Conservation (phyloP, 306 rosid genomes). For the Sesbania bispinosa region DNA sequence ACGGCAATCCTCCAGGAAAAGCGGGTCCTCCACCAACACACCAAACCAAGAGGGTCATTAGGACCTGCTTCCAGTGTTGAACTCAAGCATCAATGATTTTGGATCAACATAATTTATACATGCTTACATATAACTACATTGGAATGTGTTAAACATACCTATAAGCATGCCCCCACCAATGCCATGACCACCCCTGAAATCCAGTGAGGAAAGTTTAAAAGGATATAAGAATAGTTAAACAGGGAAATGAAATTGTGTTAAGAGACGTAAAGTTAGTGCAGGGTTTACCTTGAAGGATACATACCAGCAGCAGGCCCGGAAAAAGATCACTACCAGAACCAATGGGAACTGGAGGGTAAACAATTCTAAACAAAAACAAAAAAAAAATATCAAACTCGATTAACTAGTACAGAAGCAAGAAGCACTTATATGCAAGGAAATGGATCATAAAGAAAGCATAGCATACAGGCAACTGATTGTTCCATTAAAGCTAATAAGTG, state of each 20-base stretch:
- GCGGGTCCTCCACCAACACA: slow-evolving; percentile 47
- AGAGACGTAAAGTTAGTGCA: neutral
- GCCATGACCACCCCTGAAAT: slow-evolving; percentile 52
- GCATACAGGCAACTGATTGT: slow-evolving; percentile 7
- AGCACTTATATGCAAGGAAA: neutral
- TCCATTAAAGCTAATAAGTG: neutral
- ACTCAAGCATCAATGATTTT: slow-evolving; percentile 8
- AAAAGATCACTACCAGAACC: slow-evolving; percentile 58
- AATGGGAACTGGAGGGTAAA: slow-evolving; percentile 44
- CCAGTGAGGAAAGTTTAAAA: neutral
- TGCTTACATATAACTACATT: neutral
- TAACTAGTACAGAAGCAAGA: neutral
- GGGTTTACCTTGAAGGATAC: slow-evolving; percentile 57
- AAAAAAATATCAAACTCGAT: slow-evolving; percentile 1
- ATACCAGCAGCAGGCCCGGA: slow-evolving; percentile 86
- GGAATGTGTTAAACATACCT: slow-evolving; percentile 45
- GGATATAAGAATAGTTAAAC: neutral
- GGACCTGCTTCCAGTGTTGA: slow-evolving; percentile 53
- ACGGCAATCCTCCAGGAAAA: slow-evolving; percentile 65
- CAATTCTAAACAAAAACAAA: slow-evolving; percentile 37
- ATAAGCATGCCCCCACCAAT: slow-evolving; percentile 69
- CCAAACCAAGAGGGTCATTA: slow-evolving; percentile 65
- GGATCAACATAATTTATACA: neutral
- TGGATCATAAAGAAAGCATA: neutral
- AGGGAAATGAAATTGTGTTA: neutral